Conservation (phyloP, 345 rosid species). For the Passiflora organensis region DNA sequence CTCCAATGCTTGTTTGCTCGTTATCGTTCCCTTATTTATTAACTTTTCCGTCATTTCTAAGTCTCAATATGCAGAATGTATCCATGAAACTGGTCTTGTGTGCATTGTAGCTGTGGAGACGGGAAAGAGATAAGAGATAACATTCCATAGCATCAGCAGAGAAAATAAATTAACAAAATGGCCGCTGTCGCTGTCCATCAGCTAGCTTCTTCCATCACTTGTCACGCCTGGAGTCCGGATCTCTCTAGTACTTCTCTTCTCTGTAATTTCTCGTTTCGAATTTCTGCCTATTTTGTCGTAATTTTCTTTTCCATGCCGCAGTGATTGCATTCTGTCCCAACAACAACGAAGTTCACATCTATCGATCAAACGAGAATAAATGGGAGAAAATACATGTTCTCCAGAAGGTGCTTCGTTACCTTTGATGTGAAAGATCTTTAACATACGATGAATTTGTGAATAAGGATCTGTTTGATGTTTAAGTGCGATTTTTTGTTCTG, state of each 20-base stretch:
- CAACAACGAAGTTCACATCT: slow-evolving; percentile 89
- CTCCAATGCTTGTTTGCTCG: too few species aligned
- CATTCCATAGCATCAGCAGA: neutral
- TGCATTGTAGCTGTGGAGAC: too few species aligned
- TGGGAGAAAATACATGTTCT: slow-evolving; percentile 92
- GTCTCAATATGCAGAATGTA: too few species aligned
- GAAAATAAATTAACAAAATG: slow-evolving; percentile 31
- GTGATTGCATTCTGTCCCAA: slow-evolving; percentile 97
- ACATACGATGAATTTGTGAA: neutral
- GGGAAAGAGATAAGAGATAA: too few species aligned
- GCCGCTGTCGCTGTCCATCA: slow-evolving; percentile 69
- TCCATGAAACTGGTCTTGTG: too few species aligned
- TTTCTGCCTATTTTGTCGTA: neutral
- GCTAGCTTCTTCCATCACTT: slow-evolving; percentile 82
- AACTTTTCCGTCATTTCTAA: too few species aligned
- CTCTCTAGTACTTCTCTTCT: slow-evolving; percentile 46
- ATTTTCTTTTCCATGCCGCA: slow-evolving; percentile 19
- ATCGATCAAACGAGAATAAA: slow-evolving; percentile 57
- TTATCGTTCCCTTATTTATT: too few species aligned
- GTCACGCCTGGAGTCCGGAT: slow-evolving; percentile 98
- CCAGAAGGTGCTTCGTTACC: slow-evolving; percentile 41
- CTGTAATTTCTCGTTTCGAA: neutral
- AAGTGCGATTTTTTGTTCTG: too few species aligned
- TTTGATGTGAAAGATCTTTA: too few species aligned
- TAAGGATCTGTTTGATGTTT: too few species aligned